Percentiles rank a stretch among this genome's conserved stretches.
These are phyloP conservation scores for Discostella stelligera DNA, from an alignment of 352 stramenopile genomes.

Conservation along the genomic window DNA sequence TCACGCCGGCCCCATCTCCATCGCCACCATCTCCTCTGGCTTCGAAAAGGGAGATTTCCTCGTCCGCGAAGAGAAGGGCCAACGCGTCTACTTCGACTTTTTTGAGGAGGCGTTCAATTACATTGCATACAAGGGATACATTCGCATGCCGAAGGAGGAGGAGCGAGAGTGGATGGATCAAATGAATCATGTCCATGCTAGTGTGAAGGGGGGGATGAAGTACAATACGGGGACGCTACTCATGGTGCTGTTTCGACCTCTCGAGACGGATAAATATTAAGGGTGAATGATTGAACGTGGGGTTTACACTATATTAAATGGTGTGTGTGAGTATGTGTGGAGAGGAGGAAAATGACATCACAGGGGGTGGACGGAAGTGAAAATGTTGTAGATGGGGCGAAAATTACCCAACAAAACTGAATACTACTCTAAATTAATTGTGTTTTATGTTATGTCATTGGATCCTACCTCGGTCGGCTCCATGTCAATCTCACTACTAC, in stretches of 20 bases:
- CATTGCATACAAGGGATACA: constrained; percentile 75
- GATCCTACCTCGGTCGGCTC: not conserved
- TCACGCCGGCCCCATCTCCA: constrained; percentile 7
- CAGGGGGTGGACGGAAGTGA: not conserved
- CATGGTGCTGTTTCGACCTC: constrained; percentile 56
- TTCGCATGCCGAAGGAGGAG: constrained; percentile 64
- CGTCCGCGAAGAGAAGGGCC: constrained; percentile 72
- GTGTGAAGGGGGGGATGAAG: constrained; percentile 67
- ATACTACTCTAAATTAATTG: not conserved
- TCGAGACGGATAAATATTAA: constrained; percentile 11
- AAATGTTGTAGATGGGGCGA: not conserved
- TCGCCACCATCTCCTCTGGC: constrained; percentile 71
- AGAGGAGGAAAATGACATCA: not conserved
- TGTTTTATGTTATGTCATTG: not conserved
- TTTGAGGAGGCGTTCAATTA: constrained; percentile 77
- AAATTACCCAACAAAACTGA: not conserved
- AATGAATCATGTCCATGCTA: constrained; percentile 71
- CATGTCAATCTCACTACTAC: not conserved
- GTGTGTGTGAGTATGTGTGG: not conserved
- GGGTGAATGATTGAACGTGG: not conserved
- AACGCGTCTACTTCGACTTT: constrained; percentile 78
- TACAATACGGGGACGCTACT: constrained; percentile 75
- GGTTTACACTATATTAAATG: not conserved
- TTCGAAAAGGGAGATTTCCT: constrained; percentile 80
- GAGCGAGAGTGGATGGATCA: constrained; percentile 72